Base-by-base conservation (phyloP, 2,329 filamentous ascomycete genomes). In the Pseudodiploospora longispora region DNA sequence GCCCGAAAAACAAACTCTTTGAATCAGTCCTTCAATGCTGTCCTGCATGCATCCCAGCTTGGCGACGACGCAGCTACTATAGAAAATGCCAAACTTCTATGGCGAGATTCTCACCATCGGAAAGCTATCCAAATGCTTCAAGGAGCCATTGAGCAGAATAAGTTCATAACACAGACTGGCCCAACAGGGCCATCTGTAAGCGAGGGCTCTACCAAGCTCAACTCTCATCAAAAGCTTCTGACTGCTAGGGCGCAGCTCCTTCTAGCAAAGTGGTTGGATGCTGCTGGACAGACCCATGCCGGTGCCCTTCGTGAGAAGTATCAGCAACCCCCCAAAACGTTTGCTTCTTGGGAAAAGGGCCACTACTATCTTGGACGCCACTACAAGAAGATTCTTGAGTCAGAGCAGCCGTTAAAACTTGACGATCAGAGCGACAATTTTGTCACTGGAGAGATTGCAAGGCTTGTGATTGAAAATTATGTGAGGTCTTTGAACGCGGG, bases 341-440 rank as follows among this genome's bases (percentile, higher is more conserved):
- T 73, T 54, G 67, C 72, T 5, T 80, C 80, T 41, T 98, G 91
- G 90, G 93, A 98, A 60, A 97, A 96, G 64, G 90, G 88, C 0
- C 91, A 97, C 60, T 98, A 97, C 62, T 95, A 96, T 61, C 76
- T 99, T 7, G 93, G 93, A 5, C 88, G 91, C 38, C 89, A 97
- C 64, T 98, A 98, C 74, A 94, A 95, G 62, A 98, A 96, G 63
- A 77, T 97, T 4, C 71, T 96, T 3, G 91, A 97, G 56, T 87
- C 88, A 0, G 89, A 97, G 61, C 90, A 88, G 62, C 71, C 76
- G 2, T 77, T 95, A 42, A 82, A 84, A 33, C 71, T 78, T 12
- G 78, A 83, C 29, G 89, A 90, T 50, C 89, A 95, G 62, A 82
- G 77, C 36, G 83, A 89, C 43, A 73, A 78, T 47, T 89, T 82